Percentiles rank a stretch among this genome's conserved stretches.
phyloP scores from a whole-genome alignment of 2,329 filamentous ascomycete species.

The Beauveria bassiana region DNA sequence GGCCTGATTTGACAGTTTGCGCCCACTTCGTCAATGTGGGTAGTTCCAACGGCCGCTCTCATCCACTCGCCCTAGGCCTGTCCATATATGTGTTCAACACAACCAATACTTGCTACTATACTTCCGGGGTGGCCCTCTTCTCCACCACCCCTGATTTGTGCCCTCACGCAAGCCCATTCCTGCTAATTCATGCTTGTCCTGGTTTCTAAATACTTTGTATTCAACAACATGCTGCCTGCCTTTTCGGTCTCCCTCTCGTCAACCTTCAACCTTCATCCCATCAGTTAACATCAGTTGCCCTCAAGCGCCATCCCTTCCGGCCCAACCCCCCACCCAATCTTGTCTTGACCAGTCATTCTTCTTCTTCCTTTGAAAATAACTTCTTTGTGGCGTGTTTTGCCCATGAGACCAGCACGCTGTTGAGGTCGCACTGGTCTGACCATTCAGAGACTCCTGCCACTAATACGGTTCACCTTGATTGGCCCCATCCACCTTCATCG shows the following conservation, averaged over 20 bases:
- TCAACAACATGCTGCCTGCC: neutral
- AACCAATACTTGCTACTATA: no score
- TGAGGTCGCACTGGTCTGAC: no score
- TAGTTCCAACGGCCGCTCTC: no score
- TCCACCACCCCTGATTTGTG: neutral
- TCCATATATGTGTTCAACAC: no score
- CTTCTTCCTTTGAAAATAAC: neutral
- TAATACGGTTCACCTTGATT: neutral
- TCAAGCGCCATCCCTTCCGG: neutral
- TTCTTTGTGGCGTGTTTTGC: constrained; percentile 1
- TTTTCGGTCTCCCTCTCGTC: neutral
- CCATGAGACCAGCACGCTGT: neutral
- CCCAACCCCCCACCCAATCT: neutral
- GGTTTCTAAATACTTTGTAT: no score
- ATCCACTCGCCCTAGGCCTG: no score
- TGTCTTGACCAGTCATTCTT: neutral
- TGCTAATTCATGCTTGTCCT: no score
- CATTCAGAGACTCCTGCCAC: neutral
- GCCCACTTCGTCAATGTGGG: no score
- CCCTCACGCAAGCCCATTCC: no score
- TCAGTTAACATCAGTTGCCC: neutral
- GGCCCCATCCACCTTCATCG: neutral
- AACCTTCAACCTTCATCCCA: neutral
- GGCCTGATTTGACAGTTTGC: no score
- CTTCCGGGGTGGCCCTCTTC: no score